A percentile compares a stretch with the other conserved stretches of the same genome.
phyloP scores from a whole-genome alignment of 176 grass and related monocot genomes.

The Elaeis guineensis region DNA sequence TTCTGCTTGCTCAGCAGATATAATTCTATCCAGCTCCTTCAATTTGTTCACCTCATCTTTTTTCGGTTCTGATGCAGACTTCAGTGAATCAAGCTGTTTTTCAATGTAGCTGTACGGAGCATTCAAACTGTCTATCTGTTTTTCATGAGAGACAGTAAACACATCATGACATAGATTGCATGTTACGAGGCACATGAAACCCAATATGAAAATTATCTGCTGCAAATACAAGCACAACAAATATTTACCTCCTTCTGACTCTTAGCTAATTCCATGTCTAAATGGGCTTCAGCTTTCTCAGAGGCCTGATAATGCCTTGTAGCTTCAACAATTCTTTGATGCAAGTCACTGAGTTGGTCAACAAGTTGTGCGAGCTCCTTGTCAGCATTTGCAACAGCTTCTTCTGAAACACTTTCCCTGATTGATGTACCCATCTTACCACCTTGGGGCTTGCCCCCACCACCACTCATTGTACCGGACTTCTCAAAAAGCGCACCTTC shows the following conservation, averaged over 20 bases:
- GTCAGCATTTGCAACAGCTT: slow-evolving; percentile 52
- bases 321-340: slow-evolving; percentile 53
- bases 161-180: neutral
- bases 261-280: slow-evolving; percentile 80
- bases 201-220: too few species aligned
- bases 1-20: slow-evolving; percentile 55
- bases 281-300: slow-evolving; percentile 51
- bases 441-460: slow-evolving; percentile 49
- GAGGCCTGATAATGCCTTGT: slow-evolving; percentile 38
- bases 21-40: slow-evolving; percentile 51
- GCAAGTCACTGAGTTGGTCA: slow-evolving; percentile 47
- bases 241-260: slow-evolving; percentile 56
- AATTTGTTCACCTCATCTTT: slow-evolving; percentile 53
- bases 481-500: slow-evolving; percentile 81
- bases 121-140: slow-evolving; percentile 80
- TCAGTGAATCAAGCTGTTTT: slow-evolving; percentile 61
- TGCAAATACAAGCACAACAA: too few species aligned
- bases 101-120: slow-evolving; percentile 61
- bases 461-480: slow-evolving; percentile 92
- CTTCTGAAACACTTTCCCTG: slow-evolving; percentile 53
- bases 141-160: slow-evolving; percentile 3
- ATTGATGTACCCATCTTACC: slow-evolving; percentile 87
- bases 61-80: slow-evolving; percentile 66
- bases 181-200: neutral
- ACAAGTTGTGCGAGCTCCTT: slow-evolving; percentile 52